These are phyloP conservation scores for Botryotinia calthae DNA, from an alignment of 2,329 filamentous ascomycete genomes.

Conservation along the genomic window DNA sequence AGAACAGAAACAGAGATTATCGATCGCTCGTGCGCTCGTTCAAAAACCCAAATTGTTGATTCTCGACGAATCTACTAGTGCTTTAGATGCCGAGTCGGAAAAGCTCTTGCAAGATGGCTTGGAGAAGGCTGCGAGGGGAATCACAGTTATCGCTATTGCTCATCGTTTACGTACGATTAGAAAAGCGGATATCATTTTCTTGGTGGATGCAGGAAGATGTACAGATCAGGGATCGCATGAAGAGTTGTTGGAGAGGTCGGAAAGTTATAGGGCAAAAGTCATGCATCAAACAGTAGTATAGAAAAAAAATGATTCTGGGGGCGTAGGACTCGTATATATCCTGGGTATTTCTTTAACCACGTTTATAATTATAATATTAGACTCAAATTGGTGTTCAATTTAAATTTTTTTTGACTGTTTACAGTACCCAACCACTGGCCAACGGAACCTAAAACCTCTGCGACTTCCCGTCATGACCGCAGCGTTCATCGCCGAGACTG, in stretches of 20 bases:
- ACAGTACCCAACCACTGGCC: not conserved
- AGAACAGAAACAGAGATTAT: constrained; percentile 74
- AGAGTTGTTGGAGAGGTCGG: constrained; percentile 51
- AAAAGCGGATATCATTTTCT: constrained; percentile 56
- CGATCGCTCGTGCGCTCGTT: constrained; percentile 73
- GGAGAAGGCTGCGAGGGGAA: constrained; percentile 52
- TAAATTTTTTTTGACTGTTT: not conserved
- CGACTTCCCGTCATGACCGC: not conserved
- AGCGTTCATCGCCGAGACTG: not conserved
- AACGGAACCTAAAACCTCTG: not conserved
- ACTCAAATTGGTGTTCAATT: not conserved
- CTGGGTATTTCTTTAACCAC: not conserved
- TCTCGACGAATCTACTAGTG: constrained; percentile 78
- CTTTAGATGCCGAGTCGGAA: constrained; percentile 70
- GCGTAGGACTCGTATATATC: constrained; percentile 27
- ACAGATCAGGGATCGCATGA: constrained; percentile 53
- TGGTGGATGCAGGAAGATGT: constrained; percentile 53
- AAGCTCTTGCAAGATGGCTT: constrained; percentile 64
- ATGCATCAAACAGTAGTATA: constrained; percentile 38
- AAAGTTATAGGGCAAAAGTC: constrained; percentile 50
- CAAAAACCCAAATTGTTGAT: constrained; percentile 70
- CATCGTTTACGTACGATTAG: constrained; percentile 57
- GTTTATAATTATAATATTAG: not conserved
- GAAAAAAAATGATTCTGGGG: constrained; percentile 54
- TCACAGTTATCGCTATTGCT: constrained; percentile 58